These are phyloP conservation scores for Alternaria alternata DNA, from an alignment of 2,329 filamentous ascomycete species.

Conservation along the genomic window DNA sequence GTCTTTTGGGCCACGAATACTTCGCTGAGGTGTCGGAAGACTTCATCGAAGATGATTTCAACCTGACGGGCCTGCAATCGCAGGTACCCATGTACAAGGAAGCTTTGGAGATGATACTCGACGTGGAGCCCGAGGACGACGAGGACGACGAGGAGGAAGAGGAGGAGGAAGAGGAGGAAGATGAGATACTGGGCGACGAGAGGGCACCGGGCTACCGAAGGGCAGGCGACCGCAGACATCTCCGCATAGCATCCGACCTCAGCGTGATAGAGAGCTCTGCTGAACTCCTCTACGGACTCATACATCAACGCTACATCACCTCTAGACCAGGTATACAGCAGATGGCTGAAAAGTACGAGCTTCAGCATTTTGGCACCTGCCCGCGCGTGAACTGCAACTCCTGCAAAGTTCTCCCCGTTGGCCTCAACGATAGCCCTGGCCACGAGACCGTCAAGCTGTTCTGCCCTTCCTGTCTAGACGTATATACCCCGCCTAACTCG, in stretches of 20 bases:
- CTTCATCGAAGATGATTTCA: conserved; percentile 99
- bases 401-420: conserved; percentile 89
- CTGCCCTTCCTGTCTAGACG: conserved; percentile 94
- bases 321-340: conserved; percentile 95
- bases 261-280: conserved; percentile 96
- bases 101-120: conserved; percentile 97
- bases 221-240: conserved; percentile 69
- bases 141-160: conserved; percentile 80
- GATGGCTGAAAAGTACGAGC: conserved; percentile 99
- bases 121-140: conserved; percentile 95
- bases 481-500: conserved; percentile 97
- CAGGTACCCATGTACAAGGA: conserved; percentile 99
- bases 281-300: conserved; percentile 97
- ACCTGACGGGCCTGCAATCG: conserved; percentile 91
- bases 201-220: conserved; percentile 66
- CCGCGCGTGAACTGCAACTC: conserved; percentile 93
- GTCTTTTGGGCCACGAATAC: conserved; percentile 94
- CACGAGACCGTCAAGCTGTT: conserved; percentile 99
- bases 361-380: conserved; percentile 94
- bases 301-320: conserved; percentile 98
- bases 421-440: conserved; percentile 91
- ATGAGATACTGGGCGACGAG: conserved; percentile 56
- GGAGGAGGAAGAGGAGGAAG: conserved; percentile 66
- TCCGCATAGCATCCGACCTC: conserved; percentile 88
- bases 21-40: conserved; percentile 99